These are phyloP conservation scores for Neonectria ditissima DNA, from an alignment of 2,329 filamentous ascomycete genomes.

Conservation along the genomic window DNA sequence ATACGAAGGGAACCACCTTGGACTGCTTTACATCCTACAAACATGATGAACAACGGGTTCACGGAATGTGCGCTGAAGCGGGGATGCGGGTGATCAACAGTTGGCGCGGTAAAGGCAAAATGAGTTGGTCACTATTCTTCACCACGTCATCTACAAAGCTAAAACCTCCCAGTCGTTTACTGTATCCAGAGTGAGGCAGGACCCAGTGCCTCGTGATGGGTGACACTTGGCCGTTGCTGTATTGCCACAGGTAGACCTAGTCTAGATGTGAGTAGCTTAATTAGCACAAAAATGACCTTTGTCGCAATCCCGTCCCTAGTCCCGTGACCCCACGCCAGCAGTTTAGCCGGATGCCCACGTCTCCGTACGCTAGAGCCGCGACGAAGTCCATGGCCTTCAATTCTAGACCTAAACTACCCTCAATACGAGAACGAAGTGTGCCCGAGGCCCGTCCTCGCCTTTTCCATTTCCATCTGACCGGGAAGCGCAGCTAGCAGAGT, in stretches of 20 bases:
- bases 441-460: too few relatives aligned
- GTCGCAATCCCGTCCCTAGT: too few relatives aligned
- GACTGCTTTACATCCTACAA: neutral
- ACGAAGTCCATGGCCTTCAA: too few relatives aligned
- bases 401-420: too few relatives aligned
- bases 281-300: too few relatives aligned
- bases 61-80: neutral
- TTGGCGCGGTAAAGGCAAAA: neutral
- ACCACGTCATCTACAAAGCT: neutral
- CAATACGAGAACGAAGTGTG: too few relatives aligned
- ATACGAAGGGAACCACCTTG: neutral
- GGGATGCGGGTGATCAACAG: neutral
- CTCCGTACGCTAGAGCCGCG: too few relatives aligned
- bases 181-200: neutral
- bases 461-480: too few relatives aligned
- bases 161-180: neutral
- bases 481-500: too few relatives aligned
- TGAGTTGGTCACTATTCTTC: neutral
- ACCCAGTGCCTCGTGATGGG: too few relatives aligned
- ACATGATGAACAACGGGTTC: neutral
- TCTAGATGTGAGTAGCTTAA: neutral
- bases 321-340: too few relatives aligned
- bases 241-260: neutral
- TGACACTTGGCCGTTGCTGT: neutral
- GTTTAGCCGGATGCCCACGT: too few relatives aligned